phyloP scores from a whole-genome alignment of 2,329 filamentous ascomycete genomes.

The Clarireedia sp. region DNA sequence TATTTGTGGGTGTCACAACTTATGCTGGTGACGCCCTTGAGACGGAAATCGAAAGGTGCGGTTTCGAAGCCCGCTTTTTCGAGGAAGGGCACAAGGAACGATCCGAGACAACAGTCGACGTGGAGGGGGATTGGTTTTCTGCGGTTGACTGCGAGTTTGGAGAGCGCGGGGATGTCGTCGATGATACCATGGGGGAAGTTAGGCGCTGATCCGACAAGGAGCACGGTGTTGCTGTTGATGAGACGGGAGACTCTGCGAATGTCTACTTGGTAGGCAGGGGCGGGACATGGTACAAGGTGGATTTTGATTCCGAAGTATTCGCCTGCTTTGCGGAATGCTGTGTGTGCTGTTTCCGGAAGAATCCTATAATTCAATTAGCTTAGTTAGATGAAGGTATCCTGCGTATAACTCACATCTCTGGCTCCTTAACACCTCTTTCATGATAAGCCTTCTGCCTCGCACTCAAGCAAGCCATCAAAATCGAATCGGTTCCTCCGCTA shows the following conservation, averaged over 20 bases:
- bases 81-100: slow-evolving; percentile 88
- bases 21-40: slow-evolving; percentile 91
- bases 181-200: slow-evolving; percentile 99
- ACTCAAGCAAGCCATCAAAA: slow-evolving; percentile 87
- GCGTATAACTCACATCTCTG: slow-evolving; percentile 67
- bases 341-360: slow-evolving; percentile 87
- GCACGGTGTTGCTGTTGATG: slow-evolving; percentile 87
- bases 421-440: slow-evolving; percentile 82
- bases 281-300: slow-evolving; percentile 80
- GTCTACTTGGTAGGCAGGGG: slow-evolving; percentile 78
- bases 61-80: slow-evolving; percentile 88
- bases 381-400: slow-evolving; percentile 11
- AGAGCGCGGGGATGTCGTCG: slow-evolving; percentile 83
- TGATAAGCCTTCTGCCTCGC: slow-evolving; percentile 81
- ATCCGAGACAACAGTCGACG: slow-evolving; percentile 95
- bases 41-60: slow-evolving; percentile 84
- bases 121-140: slow-evolving; percentile 82
- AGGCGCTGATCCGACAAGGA: slow-evolving; percentile 89
- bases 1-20: slow-evolving; percentile 98
- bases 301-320: slow-evolving; percentile 96
- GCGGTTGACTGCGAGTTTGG: slow-evolving; percentile 70
- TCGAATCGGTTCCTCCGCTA: slow-evolving; percentile 90
- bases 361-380: slow-evolving; percentile 51
- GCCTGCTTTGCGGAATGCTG: slow-evolving; percentile 90
- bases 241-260: slow-evolving; percentile 69